Evolutionary conservation across 805 yeast genomes (phyloP), one percentile per base, ranked within the genome.

Genomic region (Tetrapisispora pingtungensis): DNA sequence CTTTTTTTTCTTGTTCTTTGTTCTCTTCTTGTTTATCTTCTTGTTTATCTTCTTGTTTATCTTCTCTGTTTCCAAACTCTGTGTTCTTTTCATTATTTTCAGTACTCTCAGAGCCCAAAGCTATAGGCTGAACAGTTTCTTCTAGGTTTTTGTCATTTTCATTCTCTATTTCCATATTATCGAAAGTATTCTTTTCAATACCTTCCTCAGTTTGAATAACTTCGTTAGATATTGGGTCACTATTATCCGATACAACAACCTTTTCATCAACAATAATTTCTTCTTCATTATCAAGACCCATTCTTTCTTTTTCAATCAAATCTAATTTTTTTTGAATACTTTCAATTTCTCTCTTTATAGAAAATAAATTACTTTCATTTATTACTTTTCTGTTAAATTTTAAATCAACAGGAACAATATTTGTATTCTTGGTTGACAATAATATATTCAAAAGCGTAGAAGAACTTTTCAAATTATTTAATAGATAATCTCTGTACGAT

Each of bases 401-500:
- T 24, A 43, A 27, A 33, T 33, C 24, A 10, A 40, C 33, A 14
- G 36, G 36, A 3, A 43, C 14, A 1, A 37, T 37, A 2, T 32
- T 33, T 33, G 19, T 43, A 33, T 43, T 17, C 17, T 27, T 33
- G 15, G 38, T 33, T 4, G 38, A 24, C 10, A 42, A 20, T 20
- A 42, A 33, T 4, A 43, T 32, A 7, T 37, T 18, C 14, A 43
- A 6, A 10, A 26, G 6, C 6, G 22, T 27, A 1, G 37, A 38
- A 28, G 46, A 17, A 36, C 39, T n/a, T 41, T 44, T 17, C 18
- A 54, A 56, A 34, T 59, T 58, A 37, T 52, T 56, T 38, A 55
- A 35, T 12, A 59, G 32, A 49, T 55, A 48, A 14, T 54, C 45
- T 17, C 65, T 48, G 41, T 53, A 62, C 7, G 66, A 61, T 6